Percentiles rank a stretch among this genome's conserved stretches.
Evolutionary conservation across 2,329 filamentous ascomycete genomes (phyloP).

Genomic region (Chrysosporium queenslandicum): DNA sequence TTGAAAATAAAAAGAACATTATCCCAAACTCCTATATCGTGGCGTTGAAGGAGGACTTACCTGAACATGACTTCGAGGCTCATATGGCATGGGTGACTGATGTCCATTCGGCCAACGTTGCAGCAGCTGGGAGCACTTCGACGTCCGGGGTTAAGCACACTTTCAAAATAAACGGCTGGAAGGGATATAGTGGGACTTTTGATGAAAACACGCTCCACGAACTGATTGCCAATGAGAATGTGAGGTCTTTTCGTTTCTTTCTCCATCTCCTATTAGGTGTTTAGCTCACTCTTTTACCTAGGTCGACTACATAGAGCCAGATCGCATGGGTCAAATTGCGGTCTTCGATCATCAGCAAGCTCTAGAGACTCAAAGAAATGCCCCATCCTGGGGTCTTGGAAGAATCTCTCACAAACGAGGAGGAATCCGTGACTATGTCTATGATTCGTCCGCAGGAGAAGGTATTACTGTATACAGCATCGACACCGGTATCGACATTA

Average conservation of each 20-base stretch:
- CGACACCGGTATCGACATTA: constrained; percentile 31
- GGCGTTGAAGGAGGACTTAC: constrained; percentile 8
- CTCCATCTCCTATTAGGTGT: too few relatives aligned
- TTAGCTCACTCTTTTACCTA: neutral
- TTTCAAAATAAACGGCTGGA: constrained; percentile 14
- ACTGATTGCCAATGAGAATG: constrained; percentile 9
- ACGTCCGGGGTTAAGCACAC: constrained; percentile 10
- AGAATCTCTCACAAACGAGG: constrained; percentile 25
- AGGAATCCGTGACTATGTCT: constrained; percentile 25
- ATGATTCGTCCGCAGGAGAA: constrained; percentile 29
- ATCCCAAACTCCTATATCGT: constrained; percentile 14
- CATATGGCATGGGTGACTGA: constrained; percentile 11
- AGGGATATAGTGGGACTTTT: constrained; percentile 15
- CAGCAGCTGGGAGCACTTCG: neutral
- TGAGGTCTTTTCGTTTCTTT: neutral
- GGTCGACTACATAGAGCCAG: constrained; percentile 14
- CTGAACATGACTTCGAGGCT: constrained; percentile 2
- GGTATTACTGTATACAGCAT: constrained; percentile 31
- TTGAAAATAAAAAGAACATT: constrained; percentile 8
- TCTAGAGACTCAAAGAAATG: constrained; percentile 18
- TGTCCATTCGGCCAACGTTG: constrained; percentile 2
- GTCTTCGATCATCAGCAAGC: neutral
- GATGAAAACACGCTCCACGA: constrained; percentile 14
- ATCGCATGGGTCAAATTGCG: constrained; percentile 1
- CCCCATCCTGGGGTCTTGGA: constrained; percentile 29